A percentile compares a stretch with the other conserved stretches of the same genome.
Evolutionary conservation across 345 rosid genomes (phyloP).

Genomic region (Citrus trifoliata): DNA sequence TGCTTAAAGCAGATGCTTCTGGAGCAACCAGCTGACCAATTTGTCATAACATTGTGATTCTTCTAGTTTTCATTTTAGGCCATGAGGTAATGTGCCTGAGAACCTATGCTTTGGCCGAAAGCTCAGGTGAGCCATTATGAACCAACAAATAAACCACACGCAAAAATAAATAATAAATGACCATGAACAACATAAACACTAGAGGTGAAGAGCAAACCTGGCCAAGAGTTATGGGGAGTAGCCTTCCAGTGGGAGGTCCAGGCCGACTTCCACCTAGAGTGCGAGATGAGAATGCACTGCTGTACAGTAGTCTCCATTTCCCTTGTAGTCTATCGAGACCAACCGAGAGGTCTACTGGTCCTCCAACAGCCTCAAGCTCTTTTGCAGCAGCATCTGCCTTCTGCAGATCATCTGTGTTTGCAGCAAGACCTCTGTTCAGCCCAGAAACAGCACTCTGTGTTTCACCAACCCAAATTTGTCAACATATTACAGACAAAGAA

Average conservation of each 20-base stretch:
- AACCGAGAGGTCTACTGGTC: conserved; percentile 54
- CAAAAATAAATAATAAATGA: background rate
- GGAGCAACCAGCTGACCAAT: background rate
- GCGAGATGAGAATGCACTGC: conserved; percentile 92
- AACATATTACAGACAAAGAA: background rate
- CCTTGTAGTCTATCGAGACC: conserved; percentile 77
- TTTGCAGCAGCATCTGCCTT: conserved; percentile 75
- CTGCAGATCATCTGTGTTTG: conserved; percentile 54
- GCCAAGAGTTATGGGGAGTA: conserved; percentile 87
- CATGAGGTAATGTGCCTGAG: no score
- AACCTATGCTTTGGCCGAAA: background rate
- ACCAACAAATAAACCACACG: background rate
- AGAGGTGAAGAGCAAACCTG: conserved; percentile 45
- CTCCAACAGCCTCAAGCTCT: conserved; percentile 67
- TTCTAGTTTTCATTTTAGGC: no score
- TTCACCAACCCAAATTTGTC: background rate
- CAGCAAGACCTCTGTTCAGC: conserved; percentile 85
- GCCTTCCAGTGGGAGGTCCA: conserved; percentile 83
- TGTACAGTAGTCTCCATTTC: conserved; percentile 79
- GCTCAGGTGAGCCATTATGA: background rate
- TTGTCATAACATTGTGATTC: background rate
- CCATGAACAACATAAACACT: background rate
- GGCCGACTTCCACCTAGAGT: conserved; percentile 92
- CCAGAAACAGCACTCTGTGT: conserved; percentile 79
- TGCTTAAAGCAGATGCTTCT: background rate